Conservation (phyloP, 1,284 basidiomycete species). For the Phellopilus nigrolimitatus region DNA sequence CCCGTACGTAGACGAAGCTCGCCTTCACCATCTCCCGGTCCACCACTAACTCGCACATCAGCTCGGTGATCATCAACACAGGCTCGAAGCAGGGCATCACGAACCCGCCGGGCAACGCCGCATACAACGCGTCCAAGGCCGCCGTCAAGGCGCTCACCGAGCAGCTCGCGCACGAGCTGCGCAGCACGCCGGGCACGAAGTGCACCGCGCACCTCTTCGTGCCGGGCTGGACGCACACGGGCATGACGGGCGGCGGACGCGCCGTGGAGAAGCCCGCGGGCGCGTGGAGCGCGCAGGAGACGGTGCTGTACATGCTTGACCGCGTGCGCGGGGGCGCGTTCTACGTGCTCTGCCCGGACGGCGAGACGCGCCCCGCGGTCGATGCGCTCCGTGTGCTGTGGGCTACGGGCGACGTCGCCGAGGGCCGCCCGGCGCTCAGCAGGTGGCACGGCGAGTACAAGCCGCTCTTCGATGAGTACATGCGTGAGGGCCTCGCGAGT, state of each 20-base stretch:
- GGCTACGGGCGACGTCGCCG: conserved; percentile 75
- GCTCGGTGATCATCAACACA: conserved; percentile 79
- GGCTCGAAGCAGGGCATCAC: conserved; percentile 94
- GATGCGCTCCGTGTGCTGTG: conserved; percentile 81
- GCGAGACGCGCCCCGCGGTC: conserved; percentile 72
- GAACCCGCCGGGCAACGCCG: conserved; percentile 71
- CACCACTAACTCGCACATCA: not conserved
- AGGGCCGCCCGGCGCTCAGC: conserved; percentile 74
- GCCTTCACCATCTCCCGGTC: not conserved
- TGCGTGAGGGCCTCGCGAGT: conserved; percentile 57
- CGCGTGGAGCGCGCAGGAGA: conserved; percentile 89
- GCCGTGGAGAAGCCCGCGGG: conserved; percentile 65
- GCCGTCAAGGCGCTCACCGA: conserved; percentile 88
- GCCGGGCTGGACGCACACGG: conserved; percentile 86
- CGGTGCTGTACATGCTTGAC: conserved; percentile 86
- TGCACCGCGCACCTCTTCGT: conserved; percentile 86
- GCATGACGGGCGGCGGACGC: conserved; percentile 43
- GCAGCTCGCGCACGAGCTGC: conserved; percentile 78
- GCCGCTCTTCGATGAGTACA: conserved; percentile 71
- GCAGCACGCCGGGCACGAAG: conserved; percentile 56
- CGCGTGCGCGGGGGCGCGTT: conserved; percentile 80
- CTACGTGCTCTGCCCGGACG: conserved; percentile 88
- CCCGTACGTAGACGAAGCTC: conserved; percentile 34
- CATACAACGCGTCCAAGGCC: conserved; percentile 87
- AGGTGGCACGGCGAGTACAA: conserved; percentile 75